Base-by-base conservation (phyloP, 768 basidiomycete species). In the Psilocybe tampanensis region DNA sequence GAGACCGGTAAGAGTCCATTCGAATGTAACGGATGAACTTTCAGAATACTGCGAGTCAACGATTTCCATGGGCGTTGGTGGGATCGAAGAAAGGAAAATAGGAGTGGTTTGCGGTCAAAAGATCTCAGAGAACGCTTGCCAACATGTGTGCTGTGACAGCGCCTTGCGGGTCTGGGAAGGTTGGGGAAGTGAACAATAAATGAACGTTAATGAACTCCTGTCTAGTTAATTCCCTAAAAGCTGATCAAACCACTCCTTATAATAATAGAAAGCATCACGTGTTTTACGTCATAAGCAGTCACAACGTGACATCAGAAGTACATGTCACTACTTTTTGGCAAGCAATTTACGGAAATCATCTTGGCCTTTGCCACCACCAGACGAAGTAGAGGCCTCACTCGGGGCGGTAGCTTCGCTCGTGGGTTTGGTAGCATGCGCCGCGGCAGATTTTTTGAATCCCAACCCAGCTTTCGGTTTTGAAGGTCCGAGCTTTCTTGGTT, bases 331-430 rank as follows among this genome's bases (percentile, higher is more conserved):
- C 56, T 64, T 62, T 47, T 59, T 65, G 23, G 54, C 75, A 29
- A 95, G 69, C 88, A 95, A 88, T 66, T 87, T 92, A 55, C 94
- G 78, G 70, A 96, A 96, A 64, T 92, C 92, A 62, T 94, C 88
- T 68, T 95, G 94, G 1, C 84, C 83, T 68, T 82, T 87, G 23
- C 74, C 78, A 24, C 74, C 78, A 52, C 71, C 69, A 39, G 65
- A 64, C 11, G 65, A 54, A 2, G 64, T 56, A 8, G 70, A 55
- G 11, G 66, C 44, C 19, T 68, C 56, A 22, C 64, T 33, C 19
- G 66, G 39, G 52, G 64, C 62, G 32, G 63, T 44, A 1, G 68
- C 52, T 33, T 63, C 44, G 15, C 47, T 50, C 19, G 51, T 24
- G n/a, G 34, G 24, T 26, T 48, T 60, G n/a, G 24, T 44, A 17